phyloP scores from a whole-genome alignment of 257 asterid species.

The Plantago elongata region DNA sequence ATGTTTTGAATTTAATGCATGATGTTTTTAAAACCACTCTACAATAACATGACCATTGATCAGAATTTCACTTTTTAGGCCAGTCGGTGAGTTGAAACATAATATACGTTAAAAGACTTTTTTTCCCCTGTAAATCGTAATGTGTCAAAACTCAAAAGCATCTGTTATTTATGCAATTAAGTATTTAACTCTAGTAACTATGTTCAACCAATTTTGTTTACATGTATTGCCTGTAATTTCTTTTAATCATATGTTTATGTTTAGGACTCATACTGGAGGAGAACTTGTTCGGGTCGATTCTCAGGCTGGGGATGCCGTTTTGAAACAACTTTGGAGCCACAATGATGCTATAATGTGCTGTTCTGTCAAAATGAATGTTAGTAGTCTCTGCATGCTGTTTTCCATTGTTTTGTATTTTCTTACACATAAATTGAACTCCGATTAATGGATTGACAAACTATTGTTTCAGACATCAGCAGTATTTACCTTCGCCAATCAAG shows the following conservation, averaged over 20 bases:
- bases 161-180: too few relatives aligned
- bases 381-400: slow-evolving; percentile 7
- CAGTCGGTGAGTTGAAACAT: too few relatives aligned
- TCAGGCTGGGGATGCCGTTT: slow-evolving; percentile 54
- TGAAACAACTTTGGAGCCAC: slow-evolving; percentile 90
- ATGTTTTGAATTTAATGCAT: neutral
- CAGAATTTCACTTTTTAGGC: too few relatives aligned
- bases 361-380: slow-evolving; percentile 72
- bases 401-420: neutral
- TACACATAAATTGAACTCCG: neutral
- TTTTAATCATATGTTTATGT: neutral
- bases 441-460: neutral
- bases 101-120: too few relatives aligned
- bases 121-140: too few relatives aligned
- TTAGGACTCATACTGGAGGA: slow-evolving; percentile 74
- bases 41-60: too few relatives aligned
- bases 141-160: too few relatives aligned
- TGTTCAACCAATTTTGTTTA: too few relatives aligned
- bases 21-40: too few relatives aligned
- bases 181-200: too few relatives aligned
- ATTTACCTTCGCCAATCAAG: slow-evolving; percentile 86
- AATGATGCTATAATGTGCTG: slow-evolving; percentile 90
- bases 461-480: slow-evolving; percentile 73
- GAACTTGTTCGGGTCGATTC: slow-evolving; percentile 58
- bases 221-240: neutral